Evolutionary conservation across 2,329 filamentous ascomycete species (phyloP), one percentile per base, ranked within the genome.

Genomic region (Keithomyces neogunnii): DNA sequence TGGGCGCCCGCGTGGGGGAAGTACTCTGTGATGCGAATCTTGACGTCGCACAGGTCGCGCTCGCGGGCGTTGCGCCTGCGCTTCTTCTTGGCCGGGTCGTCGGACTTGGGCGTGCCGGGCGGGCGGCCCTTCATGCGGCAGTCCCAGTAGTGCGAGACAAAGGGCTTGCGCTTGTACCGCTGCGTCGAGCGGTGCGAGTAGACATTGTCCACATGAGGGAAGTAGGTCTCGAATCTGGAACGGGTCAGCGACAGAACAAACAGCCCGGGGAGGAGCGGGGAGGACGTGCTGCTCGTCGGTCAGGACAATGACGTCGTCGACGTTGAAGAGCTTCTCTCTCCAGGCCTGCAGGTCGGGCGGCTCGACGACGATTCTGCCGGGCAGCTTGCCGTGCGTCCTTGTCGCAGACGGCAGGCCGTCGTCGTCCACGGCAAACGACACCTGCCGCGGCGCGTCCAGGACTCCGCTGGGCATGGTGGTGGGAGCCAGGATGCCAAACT

Each of bases 151-250:
- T 90, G 86, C 1, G 86, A 89, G 50, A 89, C 76, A 58, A 91
- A 88, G n/a, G 85, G 84, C 60, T 88, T 89, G 60, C 85, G 84
- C 70, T 91, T 91, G 67, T 90, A 89, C 50, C 77, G 77, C 64
- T 91, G 88, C 2, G 87, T 90, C 2, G 87, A 90, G 55, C 87
- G 84, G 69, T 90, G 88, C 30, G 87, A 91, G 69, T 90, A 92
- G 59, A 91, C 80, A 64, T 91, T 91, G 71, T 91, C 88, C 58
- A 92, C 78, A 66, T 91, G 87, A 0, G 87, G 86, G 61, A 90
- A 91, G 67, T 91, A 92, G 5, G 81, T 89, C 61, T 88, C 80
- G 63, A 87, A 90, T 62, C 85, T 88, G 57, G 33, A 47, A 35
- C 4, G 5, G 9, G 45, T 47, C 29, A 48, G 35, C 46, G 13